Evolutionary conservation across 2,329 filamentous ascomycete genomes (phyloP).

Genomic region (Xylariaceae sp.): DNA sequence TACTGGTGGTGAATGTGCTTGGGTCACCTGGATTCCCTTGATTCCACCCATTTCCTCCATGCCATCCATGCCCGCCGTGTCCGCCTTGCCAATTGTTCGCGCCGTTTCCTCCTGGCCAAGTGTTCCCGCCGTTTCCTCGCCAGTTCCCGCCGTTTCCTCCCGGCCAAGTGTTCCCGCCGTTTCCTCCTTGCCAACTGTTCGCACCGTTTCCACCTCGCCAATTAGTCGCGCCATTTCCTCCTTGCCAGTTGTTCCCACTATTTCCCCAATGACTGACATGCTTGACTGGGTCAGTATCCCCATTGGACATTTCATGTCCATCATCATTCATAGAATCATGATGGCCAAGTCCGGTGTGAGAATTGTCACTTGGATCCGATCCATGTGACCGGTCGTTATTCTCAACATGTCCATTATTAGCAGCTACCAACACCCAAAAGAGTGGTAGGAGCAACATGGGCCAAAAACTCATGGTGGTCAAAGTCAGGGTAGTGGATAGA

Average conservation of each 20-base stretch:
- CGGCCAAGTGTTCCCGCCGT: neutral
- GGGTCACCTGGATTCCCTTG: neutral
- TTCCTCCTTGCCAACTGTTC: neutral
- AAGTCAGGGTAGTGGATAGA: neutral
- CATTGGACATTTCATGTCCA: too few species aligned
- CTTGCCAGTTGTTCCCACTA: neutral
- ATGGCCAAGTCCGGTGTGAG: too few species aligned
- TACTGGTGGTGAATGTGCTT: neutral
- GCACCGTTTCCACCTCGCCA: neutral
- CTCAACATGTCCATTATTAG: neutral
- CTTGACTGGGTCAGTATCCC: too few species aligned
- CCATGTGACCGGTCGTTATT: neutral
- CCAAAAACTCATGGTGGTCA: neutral
- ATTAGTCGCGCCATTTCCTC: neutral
- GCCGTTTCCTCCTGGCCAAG: neutral
- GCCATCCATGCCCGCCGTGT: neutral
- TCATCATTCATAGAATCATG: neutral
- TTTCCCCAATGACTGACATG: too few species aligned
- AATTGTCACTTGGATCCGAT: neutral
- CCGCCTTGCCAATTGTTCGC: neutral
- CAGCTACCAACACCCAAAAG: neutral
- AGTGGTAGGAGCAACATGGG: neutral
- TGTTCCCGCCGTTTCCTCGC: neutral
- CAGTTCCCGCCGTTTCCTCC: neutral
- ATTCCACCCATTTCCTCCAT: neutral